phyloP scores from a whole-genome alignment of 345 rosid genomes.

The Mallotus nudiflorus region DNA sequence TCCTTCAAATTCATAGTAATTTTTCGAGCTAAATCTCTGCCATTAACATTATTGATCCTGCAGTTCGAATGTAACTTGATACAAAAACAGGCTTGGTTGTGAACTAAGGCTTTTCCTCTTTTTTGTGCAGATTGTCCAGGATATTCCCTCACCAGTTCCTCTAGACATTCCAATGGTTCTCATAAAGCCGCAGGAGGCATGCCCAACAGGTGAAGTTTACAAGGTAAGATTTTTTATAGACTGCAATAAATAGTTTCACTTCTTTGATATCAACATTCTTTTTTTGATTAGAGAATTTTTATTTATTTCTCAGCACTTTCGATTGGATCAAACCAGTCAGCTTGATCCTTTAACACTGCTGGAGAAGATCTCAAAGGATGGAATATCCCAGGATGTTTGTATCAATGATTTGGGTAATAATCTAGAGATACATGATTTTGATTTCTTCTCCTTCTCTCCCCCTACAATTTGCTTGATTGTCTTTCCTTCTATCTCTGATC shows the following conservation, averaged over 20 bases:
- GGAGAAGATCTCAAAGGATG: slow-evolving; percentile 64
- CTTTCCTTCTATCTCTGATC: too few relatives aligned
- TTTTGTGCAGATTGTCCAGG: slow-evolving; percentile 67
- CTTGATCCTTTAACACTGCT: slow-evolving; percentile 71
- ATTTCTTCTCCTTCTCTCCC: too few relatives aligned
- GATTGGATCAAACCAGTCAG: slow-evolving; percentile 66
- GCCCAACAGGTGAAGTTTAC: slow-evolving; percentile 94
- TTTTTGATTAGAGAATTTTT: slow-evolving; percentile 16
- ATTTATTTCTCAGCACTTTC: slow-evolving; percentile 52
- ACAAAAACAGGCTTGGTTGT: not conserved
- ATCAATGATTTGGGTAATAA: slow-evolving; percentile 85
- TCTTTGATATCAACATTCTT: slow-evolving; percentile 8
- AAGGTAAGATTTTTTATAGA: slow-evolving; percentile 45
- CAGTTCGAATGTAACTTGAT: not conserved
- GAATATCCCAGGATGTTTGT: slow-evolving; percentile 83
- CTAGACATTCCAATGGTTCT: slow-evolving; percentile 78
- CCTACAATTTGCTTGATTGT: too few relatives aligned
- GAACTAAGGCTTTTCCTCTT: slow-evolving; percentile 14
- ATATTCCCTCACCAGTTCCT: slow-evolving; percentile 75
- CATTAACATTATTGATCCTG: not conserved
- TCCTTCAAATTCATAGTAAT: not conserved
- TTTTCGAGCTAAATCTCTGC: not conserved
- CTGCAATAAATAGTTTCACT: not conserved
- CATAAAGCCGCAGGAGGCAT: slow-evolving; percentile 83
- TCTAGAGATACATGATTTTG: not conserved